Evolutionary conservation across 2,329 filamentous ascomycete genomes (phyloP), one percentile per base, ranked within the genome.

Genomic region (Xylariaceae sp.): DNA sequence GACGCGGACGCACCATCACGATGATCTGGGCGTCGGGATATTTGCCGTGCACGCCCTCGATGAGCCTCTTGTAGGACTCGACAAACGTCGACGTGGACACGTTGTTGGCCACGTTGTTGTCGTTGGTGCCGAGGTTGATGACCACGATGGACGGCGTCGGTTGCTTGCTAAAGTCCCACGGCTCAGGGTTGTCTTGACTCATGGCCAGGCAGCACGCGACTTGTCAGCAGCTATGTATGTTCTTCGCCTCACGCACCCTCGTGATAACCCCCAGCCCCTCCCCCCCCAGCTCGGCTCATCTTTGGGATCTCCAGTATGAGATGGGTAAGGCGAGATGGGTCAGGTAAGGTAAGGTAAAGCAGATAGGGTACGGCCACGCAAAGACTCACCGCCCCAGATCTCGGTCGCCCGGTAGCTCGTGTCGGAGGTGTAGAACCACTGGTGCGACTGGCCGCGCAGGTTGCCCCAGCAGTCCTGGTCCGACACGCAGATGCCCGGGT

Each of bases 361-460:
- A 18, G 22, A 10, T 31, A 18, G 19, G 17, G 18, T 13, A 27
- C 5, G 7, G n/a, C n/a, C n/a, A n/a, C n/a, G n/a, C n/a, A n/a
- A n/a, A n/a, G n/a, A n/a, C 57, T 28, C 46, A 63, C 60, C 55
- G 34, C 60, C 58, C 46, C 65, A 69, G n/a, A 66, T 57, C 5
- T 59, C 42, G 3, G 48, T 38, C 0, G 66, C 68, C 10, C 69
- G 62, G 43, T 55, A 58, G 38, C 65, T 65, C 0, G 68, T 73
- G 44, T 78, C 74, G 0, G 65, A 67, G 1, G 71, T 69, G 31
- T 68, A 70, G 44, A 70, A 70, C 71, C 70, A 78, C 51, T 77
- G 74, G 44, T 72, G 68, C 17, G 60, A 58, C 46, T 68, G 65
- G 12, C 69, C 69, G 23, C 61, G 56, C 5, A 58, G 57, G 26